Conservation (phyloP, 2,329 filamentous ascomycete species). For the Colletotrichum lupini region DNA sequence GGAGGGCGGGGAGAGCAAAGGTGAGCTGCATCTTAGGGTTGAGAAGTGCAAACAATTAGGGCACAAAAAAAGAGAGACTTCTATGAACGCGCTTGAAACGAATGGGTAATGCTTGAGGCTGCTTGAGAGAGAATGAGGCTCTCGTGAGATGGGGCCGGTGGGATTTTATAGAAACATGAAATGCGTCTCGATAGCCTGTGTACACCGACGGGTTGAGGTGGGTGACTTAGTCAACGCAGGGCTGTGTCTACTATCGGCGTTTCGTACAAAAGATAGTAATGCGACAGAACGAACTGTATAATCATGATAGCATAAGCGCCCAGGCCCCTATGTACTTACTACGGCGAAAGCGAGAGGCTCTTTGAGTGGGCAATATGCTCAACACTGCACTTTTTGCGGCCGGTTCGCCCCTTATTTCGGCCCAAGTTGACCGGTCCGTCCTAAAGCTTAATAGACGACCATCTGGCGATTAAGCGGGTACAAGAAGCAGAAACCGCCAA, state of each 20-base stretch:
- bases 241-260: background rate
- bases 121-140: background rate
- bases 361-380: background rate
- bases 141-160: background rate
- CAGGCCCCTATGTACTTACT: background rate
- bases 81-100: too few species aligned
- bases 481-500: too few species aligned
- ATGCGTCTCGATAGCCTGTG: background rate
- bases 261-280: background rate
- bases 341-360: background rate
- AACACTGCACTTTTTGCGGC: background rate
- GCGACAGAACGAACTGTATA: background rate
- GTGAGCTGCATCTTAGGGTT: background rate
- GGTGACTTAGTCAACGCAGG: background rate
- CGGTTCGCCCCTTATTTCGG: background rate
- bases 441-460: background rate
- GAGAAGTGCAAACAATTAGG: too few species aligned
- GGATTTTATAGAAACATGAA: background rate
- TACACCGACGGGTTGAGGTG: background rate
- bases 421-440: background rate
- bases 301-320: background rate
- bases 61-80: background rate
- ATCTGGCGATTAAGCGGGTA: background rate
- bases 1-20: background rate
- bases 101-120: background rate